Base-by-base conservation (phyloP, 2,329 filamentous ascomycete genomes). In the Amauroascus niger region DNA sequence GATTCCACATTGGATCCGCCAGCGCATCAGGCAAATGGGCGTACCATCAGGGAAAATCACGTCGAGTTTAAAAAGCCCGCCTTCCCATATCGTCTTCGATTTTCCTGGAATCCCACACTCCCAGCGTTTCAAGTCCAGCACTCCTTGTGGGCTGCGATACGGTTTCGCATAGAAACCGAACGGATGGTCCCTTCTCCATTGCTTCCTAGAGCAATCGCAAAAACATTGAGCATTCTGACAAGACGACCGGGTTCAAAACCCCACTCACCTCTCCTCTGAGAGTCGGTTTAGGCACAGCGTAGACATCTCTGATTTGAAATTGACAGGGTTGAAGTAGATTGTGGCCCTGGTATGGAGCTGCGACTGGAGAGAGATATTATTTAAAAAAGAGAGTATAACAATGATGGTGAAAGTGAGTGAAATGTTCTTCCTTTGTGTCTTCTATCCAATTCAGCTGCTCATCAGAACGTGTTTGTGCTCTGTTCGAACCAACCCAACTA, bases 131-230 rank as follows among this genome's bases (percentile, higher is more conserved):
- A 98, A 77, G 66, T 98, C 93, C 50, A 97, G 79, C 1, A 88
- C 82, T 53, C 89, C 90, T 61, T 88, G 79, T 16, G 83, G 71
- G 58, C 82, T 90, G 62, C 91, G 86, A 58, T 84, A 76, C 11
- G 94, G 93, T 67, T 90, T 88, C 22, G 93, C 93, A 70, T 87
- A 95, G 75, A 98, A 98, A 57, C 93, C 93, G 66, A 98, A 98
- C 0, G 94, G 94, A 66, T 98, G 93, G 63, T 98, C 91, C 67
- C 84, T 84, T 60, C 93, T 84, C 93, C 93, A 98, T 74, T 95
- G 88, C 74, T 95, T 97, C 59, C 90, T 95, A n/a, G 39, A 58
- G 46, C 13, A 46, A 6, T 33, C 40, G 30, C 39, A 8, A 44
- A 41, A 13, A 8, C 14, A 9, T 48, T 55, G 14, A 41, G 41